A percentile compares a stretch with the other conserved stretches of the same genome.
These are phyloP conservation scores for Yamadazyma aaseri DNA, from an alignment of 1,139 yeast genomes.

Conservation along the genomic window DNA sequence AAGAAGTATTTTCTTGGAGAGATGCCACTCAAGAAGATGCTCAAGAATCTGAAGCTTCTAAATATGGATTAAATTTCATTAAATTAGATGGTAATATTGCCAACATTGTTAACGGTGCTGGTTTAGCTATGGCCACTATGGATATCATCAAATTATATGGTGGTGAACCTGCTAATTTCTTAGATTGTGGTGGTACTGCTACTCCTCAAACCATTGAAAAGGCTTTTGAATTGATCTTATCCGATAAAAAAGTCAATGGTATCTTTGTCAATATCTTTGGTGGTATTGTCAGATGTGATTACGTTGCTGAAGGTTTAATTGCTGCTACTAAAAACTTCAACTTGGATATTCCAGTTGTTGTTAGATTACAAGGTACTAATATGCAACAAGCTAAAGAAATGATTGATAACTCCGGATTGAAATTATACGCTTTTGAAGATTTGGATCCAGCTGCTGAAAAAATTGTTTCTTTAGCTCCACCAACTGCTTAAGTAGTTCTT, in stretches of 20 bases:
- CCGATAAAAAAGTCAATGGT: constrained; percentile 89
- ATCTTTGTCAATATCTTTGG: constrained; percentile 98
- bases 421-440: constrained; percentile 88
- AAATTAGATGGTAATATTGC: constrained; percentile 98
- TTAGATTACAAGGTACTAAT: constrained; percentile 98
- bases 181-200: constrained; percentile 99
- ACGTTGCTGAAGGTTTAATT: constrained; percentile 96
- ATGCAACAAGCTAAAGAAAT: constrained; percentile 84
- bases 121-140: constrained; percentile 99
- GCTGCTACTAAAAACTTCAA: constrained; percentile 95
- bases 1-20: constrained; percentile 95
- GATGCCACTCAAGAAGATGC: constrained; percentile 98
- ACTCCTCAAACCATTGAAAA: constrained; percentile 97
- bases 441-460: constrained; percentile 97
- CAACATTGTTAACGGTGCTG: constrained; percentile 98
- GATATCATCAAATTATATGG: constrained; percentile 98
- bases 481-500: constrained; percentile 17
- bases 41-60: constrained; percentile 89
- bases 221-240: constrained; percentile 90
- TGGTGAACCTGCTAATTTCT: constrained; percentile 98
- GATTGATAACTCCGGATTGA: constrained; percentile 85
- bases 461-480: constrained; percentile 73
- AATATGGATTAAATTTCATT: constrained; percentile 91
- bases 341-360: constrained; percentile 91
- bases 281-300: constrained; percentile 99